Base-by-base conservation (phyloP, 2,329 filamentous ascomycete genomes). In the Colletotrichum karsti region DNA sequence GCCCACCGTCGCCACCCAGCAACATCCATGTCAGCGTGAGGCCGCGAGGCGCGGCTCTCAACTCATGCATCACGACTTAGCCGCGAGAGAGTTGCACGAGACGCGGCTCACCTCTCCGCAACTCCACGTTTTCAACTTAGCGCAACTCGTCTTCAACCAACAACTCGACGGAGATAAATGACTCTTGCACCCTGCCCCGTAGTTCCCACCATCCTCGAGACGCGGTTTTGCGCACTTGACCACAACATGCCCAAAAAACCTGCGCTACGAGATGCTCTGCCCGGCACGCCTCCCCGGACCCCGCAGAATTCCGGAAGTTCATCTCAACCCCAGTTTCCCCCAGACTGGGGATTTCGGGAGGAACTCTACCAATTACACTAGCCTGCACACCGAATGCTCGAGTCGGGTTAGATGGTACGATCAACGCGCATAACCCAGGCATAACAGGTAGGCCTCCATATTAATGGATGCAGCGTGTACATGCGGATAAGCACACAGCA, bases 261-360 rank as follows among this genome's bases (percentile, higher is more conserved):
- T 62, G 59, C 37, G 39, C 24, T 63, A 57, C 42, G 18, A 50
- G n/a, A 58, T 39, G 6, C 39, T 30, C 9, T 8, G 20, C 30
- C 63, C 56, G 56, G 55, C 37, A 24, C 44, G 7, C 13, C 33
- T 61, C 63, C 63, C 63, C 63, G 37, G 56, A 66, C 63, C 63
- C 63, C 63, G 48, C 63, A 66, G 33, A 13, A 39, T 53, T 37
- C 42, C n/a, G 55, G 35, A 48, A 39, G 28, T 46, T 66, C 56
- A 28, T 60, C 46, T 66, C 46, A 48, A 54, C 56, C 63, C 61
- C 63, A 51, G 24, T 59, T 59, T 66, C 41, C 63, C 63, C 56
- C 63, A 66, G 56, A 66, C 41, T 61, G 63, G 63, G 39, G 63
- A n/a, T 51, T 33, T 42, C 33, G 33, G 51, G 51, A 59, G 37